Evolutionary conservation across 768 basidiomycete species (phyloP), one percentile per base, ranked within the genome.

Genomic region (Crepidotus variabilis): DNA sequence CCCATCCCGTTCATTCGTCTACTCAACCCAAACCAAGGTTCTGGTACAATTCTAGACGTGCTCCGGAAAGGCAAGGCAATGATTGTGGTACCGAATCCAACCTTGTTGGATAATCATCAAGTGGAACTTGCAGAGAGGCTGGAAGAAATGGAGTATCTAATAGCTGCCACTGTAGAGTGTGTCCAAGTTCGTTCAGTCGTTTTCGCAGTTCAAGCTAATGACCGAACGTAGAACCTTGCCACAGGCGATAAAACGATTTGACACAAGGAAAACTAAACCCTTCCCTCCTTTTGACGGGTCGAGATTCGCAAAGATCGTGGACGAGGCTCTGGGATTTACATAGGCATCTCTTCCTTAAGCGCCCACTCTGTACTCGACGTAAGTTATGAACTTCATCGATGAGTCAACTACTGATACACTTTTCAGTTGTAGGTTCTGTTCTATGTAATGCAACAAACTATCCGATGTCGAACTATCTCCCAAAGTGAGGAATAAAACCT

Each of bases 81-180:
- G 60, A 87, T 99, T 60, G 88, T 91, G 3, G 86, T 97, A 2
- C 94, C 94, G 10, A 99, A 99, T 69, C 75, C 86, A 45, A 88
- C 90, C 0, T 74, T 99, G 28, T 80, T 95, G 68, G 88, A 97
- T 69, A 91, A 97, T 67, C 96, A 99, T 66, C 96, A 99, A 75
- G 78, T 85, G 53, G 93, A 99, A 65, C 77, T 99, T 5, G 93
- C 96, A 0, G 70, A 78, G 39, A 83, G 85, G 11, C 74, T 99
- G 54, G 76, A 77, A 14, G 69, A 67, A 16, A 76, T 82, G 34
- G 79, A 81, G 6, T 77, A 91, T 70, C 72, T 94, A 47, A 78
- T 70, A 57, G 71, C 83, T 21, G 78, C 85, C 1, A 79, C 76
- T 13, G 75, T 86, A 47, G 64, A 69, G 92, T 92, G 71, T 73